These are phyloP conservation scores for Cryptococcus sp. DNA, from an alignment of 1,284 basidiomycete genomes.

Conservation along the genomic window DNA sequence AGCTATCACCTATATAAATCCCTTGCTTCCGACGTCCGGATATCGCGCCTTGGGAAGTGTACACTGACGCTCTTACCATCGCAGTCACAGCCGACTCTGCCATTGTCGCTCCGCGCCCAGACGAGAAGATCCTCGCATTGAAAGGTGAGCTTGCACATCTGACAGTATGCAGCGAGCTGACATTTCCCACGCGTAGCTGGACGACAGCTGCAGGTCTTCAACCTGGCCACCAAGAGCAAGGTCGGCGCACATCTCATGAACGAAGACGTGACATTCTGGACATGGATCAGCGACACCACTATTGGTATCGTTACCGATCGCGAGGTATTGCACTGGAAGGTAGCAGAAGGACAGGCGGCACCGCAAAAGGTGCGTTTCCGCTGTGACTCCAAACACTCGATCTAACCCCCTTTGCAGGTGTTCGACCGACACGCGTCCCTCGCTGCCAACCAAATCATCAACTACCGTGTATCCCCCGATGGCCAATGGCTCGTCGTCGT, in stretches of 20 bases:
- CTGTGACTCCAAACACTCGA: neutral
- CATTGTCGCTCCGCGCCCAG: conserved; percentile 85
- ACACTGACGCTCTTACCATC: conserved; percentile 8
- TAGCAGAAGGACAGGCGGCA: conserved; percentile 49
- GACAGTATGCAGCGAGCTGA: neutral
- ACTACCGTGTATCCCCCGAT: conserved; percentile 89
- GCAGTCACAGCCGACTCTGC: conserved; percentile 89
- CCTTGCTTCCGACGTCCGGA: too few relatives aligned
- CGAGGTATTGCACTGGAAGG: conserved; percentile 92
- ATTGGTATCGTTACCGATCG: conserved; percentile 96
- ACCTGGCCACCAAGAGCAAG: conserved; percentile 95
- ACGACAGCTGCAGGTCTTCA: conserved; percentile 96
- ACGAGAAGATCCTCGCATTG: conserved; percentile 94
- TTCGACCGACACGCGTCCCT: conserved; percentile 98
- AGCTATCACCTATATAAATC: too few relatives aligned
- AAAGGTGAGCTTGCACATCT: conserved; percentile 66
- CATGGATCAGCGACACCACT: conserved; percentile 89
- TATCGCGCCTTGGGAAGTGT: too few relatives aligned
- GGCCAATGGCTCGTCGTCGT: conserved; percentile 98
- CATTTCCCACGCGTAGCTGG: conserved; percentile 62
- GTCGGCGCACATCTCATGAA: conserved; percentile 93
- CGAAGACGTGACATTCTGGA: conserved; percentile 98
- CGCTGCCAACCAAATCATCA: conserved; percentile 94
- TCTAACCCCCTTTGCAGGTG: conserved; percentile 61
- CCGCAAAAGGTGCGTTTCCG: conserved; percentile 42